phyloP scores from a whole-genome alignment of 1,284 basidiomycete genomes.

The Porodaedalea pini region DNA sequence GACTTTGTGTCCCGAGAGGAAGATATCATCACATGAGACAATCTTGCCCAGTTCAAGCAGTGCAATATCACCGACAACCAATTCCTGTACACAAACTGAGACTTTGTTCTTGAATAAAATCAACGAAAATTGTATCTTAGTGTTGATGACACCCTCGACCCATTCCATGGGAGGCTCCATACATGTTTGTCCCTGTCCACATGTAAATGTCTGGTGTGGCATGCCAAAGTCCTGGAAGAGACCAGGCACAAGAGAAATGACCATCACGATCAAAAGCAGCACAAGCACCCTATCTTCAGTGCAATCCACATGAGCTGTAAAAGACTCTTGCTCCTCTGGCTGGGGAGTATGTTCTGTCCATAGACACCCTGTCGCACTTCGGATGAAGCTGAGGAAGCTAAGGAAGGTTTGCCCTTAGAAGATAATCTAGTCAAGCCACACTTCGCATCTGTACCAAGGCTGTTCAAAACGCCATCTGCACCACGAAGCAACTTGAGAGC shows the following conservation, averaged over 20 bases:
- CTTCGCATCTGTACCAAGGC: conserved; percentile 69
- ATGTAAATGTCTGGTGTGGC: conserved; percentile 44
- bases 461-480: conserved; percentile 58
- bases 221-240: conserved; percentile 77
- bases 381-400: conserved; percentile 45
- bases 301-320: conserved; percentile 90
- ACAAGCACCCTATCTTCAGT: conserved; percentile 92
- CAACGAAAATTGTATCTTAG: conserved; percentile 49
- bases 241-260: conserved; percentile 64
- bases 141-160: conserved; percentile 82
- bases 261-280: conserved; percentile 85
- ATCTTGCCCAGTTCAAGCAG: conserved; percentile 94
- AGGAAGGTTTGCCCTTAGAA: conserved; percentile 21
- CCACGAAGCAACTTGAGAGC: conserved; percentile 76
- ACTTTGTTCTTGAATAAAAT: background rate
- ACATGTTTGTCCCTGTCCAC: conserved; percentile 33
- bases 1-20: conserved; percentile 89
- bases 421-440: conserved; percentile 45
- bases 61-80: conserved; percentile 92
- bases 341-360: conserved; percentile 82
- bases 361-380: conserved; percentile 73
- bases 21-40: conserved; percentile 92
- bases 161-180: conserved; percentile 77
- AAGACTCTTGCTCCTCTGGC: conserved; percentile 74
- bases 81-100: conserved; percentile 49